These are phyloP conservation scores for Ammopiptanthus mongolicus DNA, from an alignment of 306 rosid species.

Conservation along the genomic window DNA sequence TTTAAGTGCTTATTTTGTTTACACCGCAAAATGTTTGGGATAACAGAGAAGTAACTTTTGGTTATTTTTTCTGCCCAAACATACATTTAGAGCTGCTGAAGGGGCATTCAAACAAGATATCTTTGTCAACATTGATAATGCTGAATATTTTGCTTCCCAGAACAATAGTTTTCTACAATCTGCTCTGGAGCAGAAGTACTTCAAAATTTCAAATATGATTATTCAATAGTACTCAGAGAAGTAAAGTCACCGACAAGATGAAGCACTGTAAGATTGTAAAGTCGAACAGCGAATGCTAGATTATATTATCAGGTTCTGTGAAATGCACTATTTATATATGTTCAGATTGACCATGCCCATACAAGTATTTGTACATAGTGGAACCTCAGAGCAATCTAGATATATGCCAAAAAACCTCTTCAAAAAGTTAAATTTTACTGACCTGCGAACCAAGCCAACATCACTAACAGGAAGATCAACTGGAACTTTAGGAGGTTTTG, in stretches of 20 bases:
- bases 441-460: conserved; percentile 72
- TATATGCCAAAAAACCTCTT: neutral
- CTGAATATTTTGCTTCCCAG: neutral
- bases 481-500: conserved; percentile 48
- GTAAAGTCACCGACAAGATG: neutral
- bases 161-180: neutral
- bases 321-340: conserved; percentile 9
- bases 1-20: conserved; percentile 2
- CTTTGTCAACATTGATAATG: neutral
- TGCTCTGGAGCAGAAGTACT: neutral
- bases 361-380: neutral
- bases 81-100: neutral
- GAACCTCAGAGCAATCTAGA: neutral
- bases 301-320: neutral
- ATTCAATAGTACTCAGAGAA: neutral
- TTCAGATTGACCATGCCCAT: neutral
- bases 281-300: neutral
- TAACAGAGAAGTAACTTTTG: neutral
- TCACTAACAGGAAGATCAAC: conserved; percentile 75
- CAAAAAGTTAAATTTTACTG: conserved; percentile 21
- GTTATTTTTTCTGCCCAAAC: neutral
- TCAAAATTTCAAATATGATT: neutral
- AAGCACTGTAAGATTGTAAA: neutral
- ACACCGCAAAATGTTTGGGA: neutral
- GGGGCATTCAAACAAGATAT: neutral